Percentiles rank a stretch among this genome's conserved stretches.
Evolutionary conservation across 768 basidiomycete species (phyloP).

Genomic region (Tricholoma sp.): DNA sequence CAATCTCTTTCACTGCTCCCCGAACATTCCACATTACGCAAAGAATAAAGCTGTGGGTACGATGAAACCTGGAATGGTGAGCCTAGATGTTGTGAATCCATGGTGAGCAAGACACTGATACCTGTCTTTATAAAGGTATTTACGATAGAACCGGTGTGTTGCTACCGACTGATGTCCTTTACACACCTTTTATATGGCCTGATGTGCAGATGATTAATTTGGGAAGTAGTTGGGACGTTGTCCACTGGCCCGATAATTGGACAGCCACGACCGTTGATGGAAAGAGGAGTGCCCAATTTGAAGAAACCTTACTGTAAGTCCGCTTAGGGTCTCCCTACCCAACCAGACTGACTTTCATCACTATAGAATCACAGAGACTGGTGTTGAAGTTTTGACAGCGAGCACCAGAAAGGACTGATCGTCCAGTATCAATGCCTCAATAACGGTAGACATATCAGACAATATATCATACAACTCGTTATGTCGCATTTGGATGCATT

Average conservation of each 20-base stretch:
- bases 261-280: conserved; percentile 93
- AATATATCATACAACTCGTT: background rate
- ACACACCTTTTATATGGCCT: conserved; percentile 6
- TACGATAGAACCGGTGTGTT: conserved; percentile 73
- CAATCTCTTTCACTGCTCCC: conserved; percentile 76
- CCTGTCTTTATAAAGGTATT: conserved; percentile 39
- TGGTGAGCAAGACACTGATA: background rate
- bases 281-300: conserved; percentile 91
- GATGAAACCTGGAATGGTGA: conserved; percentile 92
- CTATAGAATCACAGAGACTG: conserved; percentile 82
- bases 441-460: background rate
- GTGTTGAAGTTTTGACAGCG: conserved; percentile 83
- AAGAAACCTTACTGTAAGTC: conserved; percentile 90
- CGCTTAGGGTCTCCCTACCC: background rate
- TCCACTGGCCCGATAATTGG: conserved; percentile 95
- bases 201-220: conserved; percentile 82
- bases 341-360: conserved; percentile 2
- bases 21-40: conserved; percentile 92
- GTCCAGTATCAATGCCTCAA: too few relatives aligned
- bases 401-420: conserved; percentile 3
- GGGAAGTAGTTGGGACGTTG: conserved; percentile 68
- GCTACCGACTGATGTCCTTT: background rate
- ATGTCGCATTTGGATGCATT: conserved; percentile 12
- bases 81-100: conserved; percentile 17
- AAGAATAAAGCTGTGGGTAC: conserved; percentile 90